A percentile compares a stretch with the other conserved stretches of the same genome.
Evolutionary conservation across 2,329 filamentous ascomycete species (phyloP).

Genomic region (Phialocephala subalpina): DNA sequence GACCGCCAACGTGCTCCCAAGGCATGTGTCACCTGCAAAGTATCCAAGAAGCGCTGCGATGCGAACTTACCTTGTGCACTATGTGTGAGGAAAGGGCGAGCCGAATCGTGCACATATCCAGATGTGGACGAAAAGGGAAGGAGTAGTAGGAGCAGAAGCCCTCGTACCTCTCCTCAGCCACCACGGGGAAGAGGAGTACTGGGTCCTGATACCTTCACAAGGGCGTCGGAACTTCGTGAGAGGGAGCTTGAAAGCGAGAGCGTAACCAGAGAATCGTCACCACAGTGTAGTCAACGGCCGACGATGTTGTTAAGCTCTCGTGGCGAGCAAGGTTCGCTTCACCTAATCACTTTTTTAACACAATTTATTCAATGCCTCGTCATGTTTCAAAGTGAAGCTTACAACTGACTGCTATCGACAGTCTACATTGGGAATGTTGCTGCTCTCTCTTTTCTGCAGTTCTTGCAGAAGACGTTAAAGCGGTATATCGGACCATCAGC

Average conservation of each 20-base stretch:
- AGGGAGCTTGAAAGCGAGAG: not conserved
- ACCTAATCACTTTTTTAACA: not conserved
- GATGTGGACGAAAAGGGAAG: not conserved
- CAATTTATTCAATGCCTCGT: too few species aligned
- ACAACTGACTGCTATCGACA: slow-evolving; percentile 15
- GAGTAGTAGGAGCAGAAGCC: not conserved
- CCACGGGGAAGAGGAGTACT: too few species aligned
- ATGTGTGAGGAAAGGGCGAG: not conserved
- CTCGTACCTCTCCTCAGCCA: too few species aligned
- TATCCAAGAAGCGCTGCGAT: not conserved
- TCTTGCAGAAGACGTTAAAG: slow-evolving; percentile 22
- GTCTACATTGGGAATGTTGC: slow-evolving; percentile 30
- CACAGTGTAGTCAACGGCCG: not conserved
- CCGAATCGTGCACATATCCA: not conserved
- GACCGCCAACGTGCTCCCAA: not conserved
- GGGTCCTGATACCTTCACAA: not conserved
- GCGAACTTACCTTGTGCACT: not conserved
- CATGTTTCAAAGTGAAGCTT: too few species aligned
- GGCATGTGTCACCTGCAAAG: not conserved
- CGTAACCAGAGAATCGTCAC: not conserved
- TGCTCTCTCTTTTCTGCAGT: slow-evolving; percentile 28
- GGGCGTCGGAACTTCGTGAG: not conserved
- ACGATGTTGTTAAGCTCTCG: not conserved
- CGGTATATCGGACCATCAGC: slow-evolving; percentile 26
- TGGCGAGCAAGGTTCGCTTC: not conserved